phyloP scores from a whole-genome alignment of 78 protist genomes.

The Emiliania huxleyi region DNA sequence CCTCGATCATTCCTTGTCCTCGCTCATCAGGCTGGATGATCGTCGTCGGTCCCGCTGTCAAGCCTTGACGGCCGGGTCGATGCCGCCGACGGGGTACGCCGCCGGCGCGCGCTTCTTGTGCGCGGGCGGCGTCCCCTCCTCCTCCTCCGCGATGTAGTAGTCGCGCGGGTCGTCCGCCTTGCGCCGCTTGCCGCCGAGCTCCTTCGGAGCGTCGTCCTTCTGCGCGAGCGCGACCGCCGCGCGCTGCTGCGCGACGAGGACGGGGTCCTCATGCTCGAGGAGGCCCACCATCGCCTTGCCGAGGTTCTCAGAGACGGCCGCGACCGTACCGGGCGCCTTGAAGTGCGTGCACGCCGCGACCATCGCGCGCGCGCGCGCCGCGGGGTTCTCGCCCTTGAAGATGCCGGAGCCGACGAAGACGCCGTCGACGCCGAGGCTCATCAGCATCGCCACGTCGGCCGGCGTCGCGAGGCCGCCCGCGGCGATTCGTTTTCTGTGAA shows the following conservation, averaged over 20 bases:
- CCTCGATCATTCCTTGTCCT: too few relatives aligned
- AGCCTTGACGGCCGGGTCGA: not conserved
- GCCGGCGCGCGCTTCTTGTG: too few relatives aligned
- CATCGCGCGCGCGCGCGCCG: constrained; percentile 87
- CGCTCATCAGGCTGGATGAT: too few relatives aligned
- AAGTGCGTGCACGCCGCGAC: constrained; percentile 83
- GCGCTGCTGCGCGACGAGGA: not conserved
- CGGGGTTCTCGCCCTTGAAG: constrained; percentile 89
- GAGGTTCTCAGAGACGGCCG: constrained; percentile 70
- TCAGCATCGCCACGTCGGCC: constrained; percentile 93
- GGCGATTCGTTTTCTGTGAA: too few relatives aligned
- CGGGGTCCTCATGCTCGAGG: not conserved
- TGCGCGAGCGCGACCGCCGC: too few relatives aligned
- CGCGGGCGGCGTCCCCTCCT: too few relatives aligned
- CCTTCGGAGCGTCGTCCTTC: not conserved
- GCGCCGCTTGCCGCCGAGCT: not conserved
- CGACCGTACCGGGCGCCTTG: constrained; percentile 73
- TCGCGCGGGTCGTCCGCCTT: not conserved
- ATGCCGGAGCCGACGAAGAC: constrained; percentile 94
- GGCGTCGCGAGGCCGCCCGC: constrained; percentile 98
- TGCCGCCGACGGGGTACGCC: not conserved
- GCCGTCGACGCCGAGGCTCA: constrained; percentile 88
- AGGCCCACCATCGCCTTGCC: constrained; percentile 63
- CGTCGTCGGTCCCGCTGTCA: too few relatives aligned
- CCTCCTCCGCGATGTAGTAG: too few relatives aligned